Conservation (phyloP, 208 protist genomes). For the Leishmania guyanensis region DNA sequence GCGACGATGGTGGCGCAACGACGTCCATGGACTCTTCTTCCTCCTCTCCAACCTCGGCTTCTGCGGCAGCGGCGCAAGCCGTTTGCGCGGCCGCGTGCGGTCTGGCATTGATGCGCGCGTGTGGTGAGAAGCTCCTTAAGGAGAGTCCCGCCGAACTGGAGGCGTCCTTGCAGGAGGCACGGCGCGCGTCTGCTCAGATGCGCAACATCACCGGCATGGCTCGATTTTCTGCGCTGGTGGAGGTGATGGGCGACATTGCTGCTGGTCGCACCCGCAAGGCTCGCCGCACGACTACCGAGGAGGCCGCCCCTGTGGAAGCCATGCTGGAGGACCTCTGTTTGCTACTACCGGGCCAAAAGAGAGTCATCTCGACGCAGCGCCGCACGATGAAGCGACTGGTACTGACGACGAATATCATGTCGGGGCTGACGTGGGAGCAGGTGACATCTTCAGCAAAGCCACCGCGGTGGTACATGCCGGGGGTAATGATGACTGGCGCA, state of each 20-base stretch:
- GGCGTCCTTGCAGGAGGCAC: conserved; percentile 46
- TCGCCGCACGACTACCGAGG: conserved; percentile 47
- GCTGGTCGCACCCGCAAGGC: conserved; percentile 51
- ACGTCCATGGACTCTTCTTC: neutral
- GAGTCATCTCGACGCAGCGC: conserved; percentile 31
- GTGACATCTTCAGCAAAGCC: conserved; percentile 57
- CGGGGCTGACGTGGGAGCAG: conserved; percentile 50
- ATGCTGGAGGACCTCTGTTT: conserved; percentile 62
- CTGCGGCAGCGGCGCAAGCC: conserved; percentile 19
- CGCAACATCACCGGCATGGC: conserved; percentile 31
- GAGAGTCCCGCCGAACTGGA: conserved; percentile 71
- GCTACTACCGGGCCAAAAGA: conserved; percentile 41
- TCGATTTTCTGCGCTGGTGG: conserved; percentile 64
- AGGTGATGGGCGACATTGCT: conserved; percentile 69
- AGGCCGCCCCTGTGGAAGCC: conserved; percentile 49
- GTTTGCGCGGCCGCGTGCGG: conserved; percentile 58
- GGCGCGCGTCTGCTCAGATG: conserved; percentile 28
- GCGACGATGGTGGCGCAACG: neutral
- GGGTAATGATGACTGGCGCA: conserved; percentile 25
- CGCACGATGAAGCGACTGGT: conserved; percentile 62
- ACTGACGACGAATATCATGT: conserved; percentile 55
- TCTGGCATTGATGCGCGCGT: conserved; percentile 68
- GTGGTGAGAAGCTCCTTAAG: conserved; percentile 83
- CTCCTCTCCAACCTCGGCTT: neutral
- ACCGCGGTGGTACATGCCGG: conserved; percentile 68